Conservation (phyloP, 352 stramenopile species). For the Phytophthora macrochlamydospora region DNA sequence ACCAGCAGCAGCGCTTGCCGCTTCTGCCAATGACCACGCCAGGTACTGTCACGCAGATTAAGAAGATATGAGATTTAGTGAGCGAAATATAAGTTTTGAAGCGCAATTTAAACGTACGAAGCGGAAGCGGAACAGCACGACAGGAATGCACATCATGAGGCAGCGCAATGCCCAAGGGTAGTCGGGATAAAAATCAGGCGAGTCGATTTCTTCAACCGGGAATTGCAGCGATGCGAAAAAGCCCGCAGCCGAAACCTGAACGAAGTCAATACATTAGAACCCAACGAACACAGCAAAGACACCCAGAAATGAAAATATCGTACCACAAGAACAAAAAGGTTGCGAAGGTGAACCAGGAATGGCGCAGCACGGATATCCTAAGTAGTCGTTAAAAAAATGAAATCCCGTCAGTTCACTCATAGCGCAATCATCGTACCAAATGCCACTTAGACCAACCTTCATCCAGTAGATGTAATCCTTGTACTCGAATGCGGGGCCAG, state of each 20-base stretch:
- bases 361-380: constrained; percentile 69
- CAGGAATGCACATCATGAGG: constrained; percentile 70
- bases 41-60: constrained; percentile 60
- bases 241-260: constrained; percentile 64
- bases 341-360: constrained; percentile 68
- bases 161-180: constrained; percentile 64
- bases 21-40: constrained; percentile 85
- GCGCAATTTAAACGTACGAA: constrained; percentile 52
- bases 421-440: neutral
- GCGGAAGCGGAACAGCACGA: constrained; percentile 86
- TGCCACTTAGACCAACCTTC: constrained; percentile 36
- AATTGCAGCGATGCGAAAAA: constrained; percentile 80
- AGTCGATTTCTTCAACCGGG: constrained; percentile 82
- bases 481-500: constrained; percentile 84
- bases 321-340: constrained; percentile 79
- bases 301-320: constrained; percentile 2
- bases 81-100: constrained; percentile 2
- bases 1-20: constrained; percentile 70
- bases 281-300: neutral
- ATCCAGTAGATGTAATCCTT: constrained; percentile 87
- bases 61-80: neutral
- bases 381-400: neutral
- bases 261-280: neutral
- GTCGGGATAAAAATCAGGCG: constrained; percentile 71
- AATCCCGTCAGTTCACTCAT: neutral